Evolutionary conservation across 805 yeast species (phyloP), one percentile per base, ranked within the genome.

Genomic region (Lipomyces japonicus): DNA sequence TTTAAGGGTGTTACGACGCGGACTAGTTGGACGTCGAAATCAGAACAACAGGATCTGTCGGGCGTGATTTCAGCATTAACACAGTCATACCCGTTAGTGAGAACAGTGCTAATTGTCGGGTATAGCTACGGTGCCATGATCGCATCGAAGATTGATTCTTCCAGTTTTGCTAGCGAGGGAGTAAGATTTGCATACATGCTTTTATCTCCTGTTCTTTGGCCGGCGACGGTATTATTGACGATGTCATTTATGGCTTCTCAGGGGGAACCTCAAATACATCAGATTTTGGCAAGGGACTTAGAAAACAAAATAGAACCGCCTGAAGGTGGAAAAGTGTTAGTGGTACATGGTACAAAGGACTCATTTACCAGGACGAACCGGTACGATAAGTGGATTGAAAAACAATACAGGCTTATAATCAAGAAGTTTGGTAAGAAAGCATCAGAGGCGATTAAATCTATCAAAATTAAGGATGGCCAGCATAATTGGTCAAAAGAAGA

Each of bases 1-100:
- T 53, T 53, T 25, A 44, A 54, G 9, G 57, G 57, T n/a, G 57
- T 50, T 39, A 46, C 54, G 38, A 44, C 54, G 3, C 45, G 55
- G 30, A 53, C 57, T 3, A 43, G 50, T 28, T 53, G 57, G 57
- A 26, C 48, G 2, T 44, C 55, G 2, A 25, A 36, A 12, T 39
- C 44, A 12, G 57, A 53, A 30, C 50, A 44, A 36, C 35, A 31
- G 5, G 57, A 53, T 22, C 42, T 49, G 48, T 26, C 42, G 21
- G 32, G 48, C 14, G 54, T 53, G 16, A 18, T 37, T n/a, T 38
- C 36, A 10, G 31, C 48, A 3, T 31, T 53, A 41, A 18, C 46
- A 1, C 32, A 44, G 21, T 16, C 40, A 22, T 16, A 37, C 22
- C 43, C 51, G 9, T 24, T 38, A 7, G 46, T 53, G 22, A 40